phyloP scores from a whole-genome alignment of 768 basidiomycete genomes.

The Macrolepiota dolichaula region DNA sequence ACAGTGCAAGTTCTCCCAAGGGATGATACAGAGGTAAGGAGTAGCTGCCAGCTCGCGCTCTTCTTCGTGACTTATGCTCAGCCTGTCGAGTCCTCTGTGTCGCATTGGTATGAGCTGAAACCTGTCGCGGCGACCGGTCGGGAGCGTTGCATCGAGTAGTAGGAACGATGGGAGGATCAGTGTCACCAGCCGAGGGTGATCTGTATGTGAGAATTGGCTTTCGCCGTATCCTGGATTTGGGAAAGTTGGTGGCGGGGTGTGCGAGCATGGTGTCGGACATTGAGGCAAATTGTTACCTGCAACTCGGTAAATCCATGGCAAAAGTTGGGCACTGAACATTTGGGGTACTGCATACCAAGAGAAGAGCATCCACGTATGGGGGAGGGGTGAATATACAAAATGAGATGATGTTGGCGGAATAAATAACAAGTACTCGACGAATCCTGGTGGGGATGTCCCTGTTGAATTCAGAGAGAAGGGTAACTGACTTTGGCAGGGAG shows the following conservation, averaged over 20 bases:
- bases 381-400: background rate
- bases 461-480: background rate
- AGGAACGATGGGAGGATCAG: conserved; percentile 18
- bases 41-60: conserved; percentile 22
- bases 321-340: too few species aligned
- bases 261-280: background rate
- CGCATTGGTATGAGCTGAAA: background rate
- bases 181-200: conserved; percentile 43
- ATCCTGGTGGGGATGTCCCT: background rate
- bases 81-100: background rate
- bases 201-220: conserved; percentile 59
- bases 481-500: background rate
- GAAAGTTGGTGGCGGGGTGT: background rate
- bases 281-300: background rate
- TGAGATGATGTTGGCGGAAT: background rate
- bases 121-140: background rate
- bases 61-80: conserved; percentile 12
- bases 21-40: conserved; percentile 67
- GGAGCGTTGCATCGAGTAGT: conserved; percentile 2
- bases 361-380: background rate
- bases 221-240: conserved; percentile 32
- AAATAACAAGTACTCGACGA: background rate
- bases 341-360: background rate
- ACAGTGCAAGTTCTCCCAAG: conserved; percentile 56
- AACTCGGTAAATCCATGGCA: background rate